Percentiles rank a stretch among this genome's conserved stretches.
Conservation (phyloP, 768 basidiomycete species). For the Russula virescens region DNA sequence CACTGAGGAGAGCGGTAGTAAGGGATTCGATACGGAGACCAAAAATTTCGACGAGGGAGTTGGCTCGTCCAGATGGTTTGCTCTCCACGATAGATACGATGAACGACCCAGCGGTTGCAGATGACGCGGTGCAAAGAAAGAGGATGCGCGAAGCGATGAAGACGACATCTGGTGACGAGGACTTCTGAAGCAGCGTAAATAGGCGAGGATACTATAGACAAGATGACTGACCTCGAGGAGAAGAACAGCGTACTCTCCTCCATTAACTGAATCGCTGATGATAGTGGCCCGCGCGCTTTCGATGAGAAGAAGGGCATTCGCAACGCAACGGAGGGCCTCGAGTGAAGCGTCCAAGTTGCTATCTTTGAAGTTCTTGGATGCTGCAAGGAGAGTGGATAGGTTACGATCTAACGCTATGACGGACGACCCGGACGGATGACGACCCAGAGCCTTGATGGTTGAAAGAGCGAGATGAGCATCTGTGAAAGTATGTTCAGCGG, state of each 20-base stretch:
- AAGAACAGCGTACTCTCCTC: conserved; percentile 50
- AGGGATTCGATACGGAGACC: conserved; percentile 55
- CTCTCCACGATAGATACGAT: conserved; percentile 60
- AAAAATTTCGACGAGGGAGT: conserved; percentile 59
- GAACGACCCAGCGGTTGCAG: conserved; percentile 39
- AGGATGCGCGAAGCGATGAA: conserved; percentile 74
- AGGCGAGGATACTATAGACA: not conserved
- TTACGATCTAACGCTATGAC: conserved; percentile 51
- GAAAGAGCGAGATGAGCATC: conserved; percentile 64
- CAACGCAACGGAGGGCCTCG: conserved; percentile 70
- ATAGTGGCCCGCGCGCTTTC: conserved; percentile 56
- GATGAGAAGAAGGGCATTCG: conserved; percentile 71
- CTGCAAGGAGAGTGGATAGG: conserved; percentile 48
- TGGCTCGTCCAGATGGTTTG: conserved; percentile 43
- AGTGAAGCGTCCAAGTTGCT: conserved; percentile 48
- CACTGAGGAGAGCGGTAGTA: conserved; percentile 41
- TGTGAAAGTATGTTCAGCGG: conserved; percentile 28
- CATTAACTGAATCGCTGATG: conserved; percentile 52
- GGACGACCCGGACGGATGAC: conserved; percentile 60
- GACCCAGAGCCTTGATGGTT: conserved; percentile 70
- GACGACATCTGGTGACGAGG: conserved; percentile 52
- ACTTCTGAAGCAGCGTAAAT: conserved; percentile 43
- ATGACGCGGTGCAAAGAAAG: conserved; percentile 62
- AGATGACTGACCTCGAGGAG: conserved; percentile 56
- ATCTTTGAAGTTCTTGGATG: conserved; percentile 51